Conservation (phyloP, 1,284 basidiomycete species). For the Leccinum pseudoinsigne region DNA sequence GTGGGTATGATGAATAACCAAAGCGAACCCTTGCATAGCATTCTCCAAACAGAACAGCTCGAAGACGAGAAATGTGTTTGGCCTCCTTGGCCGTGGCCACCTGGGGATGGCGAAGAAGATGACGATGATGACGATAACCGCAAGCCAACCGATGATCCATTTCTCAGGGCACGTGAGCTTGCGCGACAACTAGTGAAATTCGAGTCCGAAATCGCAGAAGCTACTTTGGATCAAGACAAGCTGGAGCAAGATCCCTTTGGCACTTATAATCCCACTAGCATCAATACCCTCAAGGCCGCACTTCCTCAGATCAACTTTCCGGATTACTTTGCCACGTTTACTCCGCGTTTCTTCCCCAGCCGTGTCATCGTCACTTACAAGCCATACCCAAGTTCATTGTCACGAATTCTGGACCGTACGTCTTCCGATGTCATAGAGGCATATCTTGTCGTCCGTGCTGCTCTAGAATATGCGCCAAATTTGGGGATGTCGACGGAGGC, state of each 20-base stretch:
- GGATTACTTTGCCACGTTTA: conserved; percentile 83
- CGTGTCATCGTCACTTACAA: conserved; percentile 84
- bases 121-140: conserved; percentile 48
- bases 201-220: conserved; percentile 79
- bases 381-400: conserved; percentile 72
- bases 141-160: conserved; percentile 35
- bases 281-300: conserved; percentile 69
- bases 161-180: conserved; percentile 56
- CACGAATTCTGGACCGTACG: conserved; percentile 70
- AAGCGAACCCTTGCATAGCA: conserved; percentile 18
- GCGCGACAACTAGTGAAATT: conserved; percentile 79
- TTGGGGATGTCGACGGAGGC: conserved; percentile 75
- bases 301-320: conserved; percentile 82
- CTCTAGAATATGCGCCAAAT: conserved; percentile 63
- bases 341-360: conserved; percentile 75
- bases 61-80: conserved; percentile 61
- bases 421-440: conserved; percentile 77
- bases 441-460: conserved; percentile 78
- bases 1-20: conserved; percentile 11
- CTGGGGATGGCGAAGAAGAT: conserved; percentile 65
- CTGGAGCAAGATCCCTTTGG: conserved; percentile 78
- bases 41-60: conserved; percentile 34
- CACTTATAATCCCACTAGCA: conserved; percentile 84
- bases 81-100: conserved; percentile 90
- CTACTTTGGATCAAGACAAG: conserved; percentile 78